phyloP scores from a whole-genome alignment of 805 yeast species.

The Ogataea nakhonphanomensis region DNA sequence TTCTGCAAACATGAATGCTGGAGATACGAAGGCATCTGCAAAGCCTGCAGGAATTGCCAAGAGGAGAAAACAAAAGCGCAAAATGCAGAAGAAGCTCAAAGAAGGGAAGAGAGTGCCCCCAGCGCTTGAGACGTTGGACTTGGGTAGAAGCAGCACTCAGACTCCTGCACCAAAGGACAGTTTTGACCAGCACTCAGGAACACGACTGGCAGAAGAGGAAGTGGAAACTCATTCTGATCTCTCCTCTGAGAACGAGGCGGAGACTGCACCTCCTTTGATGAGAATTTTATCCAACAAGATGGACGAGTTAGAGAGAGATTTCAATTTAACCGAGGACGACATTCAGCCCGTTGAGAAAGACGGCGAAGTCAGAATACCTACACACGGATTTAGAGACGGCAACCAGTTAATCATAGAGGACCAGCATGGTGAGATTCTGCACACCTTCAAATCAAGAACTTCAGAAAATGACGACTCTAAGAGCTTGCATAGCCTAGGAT shows the following conservation, averaged over 20 bases:
- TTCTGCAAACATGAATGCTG: constrained; percentile 10
- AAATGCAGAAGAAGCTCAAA: constrained; percentile 24
- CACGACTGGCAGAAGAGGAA: neutral
- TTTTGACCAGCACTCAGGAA: constrained; percentile 5
- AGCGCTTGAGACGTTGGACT: constrained; percentile 32
- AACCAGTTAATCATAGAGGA: constrained; percentile 71
- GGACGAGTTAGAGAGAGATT: constrained; percentile 18
- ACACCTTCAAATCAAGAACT: constrained; percentile 38
- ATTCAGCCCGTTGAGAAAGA: constrained; percentile 32
- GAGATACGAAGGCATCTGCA: constrained; percentile 36
- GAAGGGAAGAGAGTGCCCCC: constrained; percentile 31
- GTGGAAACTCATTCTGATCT: neutral
- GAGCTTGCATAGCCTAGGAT: constrained; percentile 20
- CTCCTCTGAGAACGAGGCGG: constrained; percentile 6
- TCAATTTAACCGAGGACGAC: constrained; percentile 21
- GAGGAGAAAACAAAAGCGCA: constrained; percentile 36
- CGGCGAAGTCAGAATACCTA: constrained; percentile 32
- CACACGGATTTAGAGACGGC: constrained; percentile 67
- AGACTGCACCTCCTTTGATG: constrained; percentile 7
- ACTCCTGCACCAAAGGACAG: constrained; percentile 11
- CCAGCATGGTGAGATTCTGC: constrained; percentile 75
- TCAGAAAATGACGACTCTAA: constrained; percentile 3
- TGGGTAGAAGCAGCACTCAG: constrained; percentile 28
- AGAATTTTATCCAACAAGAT: constrained; percentile 12
- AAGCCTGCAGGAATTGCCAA: constrained; percentile 75